Conservation (phyloP, 805 yeast species). For the Candida odintsovae region DNA sequence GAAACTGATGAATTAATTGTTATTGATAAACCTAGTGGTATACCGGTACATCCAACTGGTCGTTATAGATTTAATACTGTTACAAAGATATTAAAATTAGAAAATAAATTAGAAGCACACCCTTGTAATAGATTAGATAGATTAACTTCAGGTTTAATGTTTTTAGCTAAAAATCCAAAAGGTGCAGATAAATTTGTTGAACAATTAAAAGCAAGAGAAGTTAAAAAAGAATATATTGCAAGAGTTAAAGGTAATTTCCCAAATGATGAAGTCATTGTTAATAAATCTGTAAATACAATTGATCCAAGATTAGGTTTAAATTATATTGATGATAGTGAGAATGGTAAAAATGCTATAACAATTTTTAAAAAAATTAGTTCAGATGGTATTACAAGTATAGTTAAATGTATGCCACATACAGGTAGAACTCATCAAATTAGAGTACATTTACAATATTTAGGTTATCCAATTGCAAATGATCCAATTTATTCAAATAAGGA, state of each 20-base stretch:
- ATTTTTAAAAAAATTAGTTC: slow-evolving; percentile 36
- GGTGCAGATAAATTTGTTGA: slow-evolving; percentile 75
- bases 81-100: slow-evolving; percentile 71
- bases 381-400: slow-evolving; percentile 48
- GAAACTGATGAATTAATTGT: slow-evolving; percentile 75
- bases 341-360: slow-evolving; percentile 66
- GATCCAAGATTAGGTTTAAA: slow-evolving; percentile 62
- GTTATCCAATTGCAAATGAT: slow-evolving; percentile 87
- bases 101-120: slow-evolving; percentile 60
- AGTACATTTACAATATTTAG: slow-evolving; percentile 86
- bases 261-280: slow-evolving; percentile 46
- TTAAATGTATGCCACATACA: slow-evolving; percentile 78
- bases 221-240: slow-evolving; percentile 71
- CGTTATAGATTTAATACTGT: slow-evolving; percentile 69
- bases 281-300: slow-evolving; percentile 60
- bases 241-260: slow-evolving; percentile 88
- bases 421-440: slow-evolving; percentile 96
- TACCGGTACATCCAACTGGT: slow-evolving; percentile 96
- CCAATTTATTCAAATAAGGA: slow-evolving; percentile 76
- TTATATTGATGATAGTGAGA: slow-evolving; percentile 37
- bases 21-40: slow-evolving; percentile 89
- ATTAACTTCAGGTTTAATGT: slow-evolving; percentile 90
- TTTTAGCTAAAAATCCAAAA: slow-evolving; percentile 29
- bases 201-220: slow-evolving; percentile 43
- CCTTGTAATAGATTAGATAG: slow-evolving; percentile 88